Evolutionary conservation across 2,329 filamentous ascomycete genomes (phyloP).

Genomic region (Cercospora sp.): DNA sequence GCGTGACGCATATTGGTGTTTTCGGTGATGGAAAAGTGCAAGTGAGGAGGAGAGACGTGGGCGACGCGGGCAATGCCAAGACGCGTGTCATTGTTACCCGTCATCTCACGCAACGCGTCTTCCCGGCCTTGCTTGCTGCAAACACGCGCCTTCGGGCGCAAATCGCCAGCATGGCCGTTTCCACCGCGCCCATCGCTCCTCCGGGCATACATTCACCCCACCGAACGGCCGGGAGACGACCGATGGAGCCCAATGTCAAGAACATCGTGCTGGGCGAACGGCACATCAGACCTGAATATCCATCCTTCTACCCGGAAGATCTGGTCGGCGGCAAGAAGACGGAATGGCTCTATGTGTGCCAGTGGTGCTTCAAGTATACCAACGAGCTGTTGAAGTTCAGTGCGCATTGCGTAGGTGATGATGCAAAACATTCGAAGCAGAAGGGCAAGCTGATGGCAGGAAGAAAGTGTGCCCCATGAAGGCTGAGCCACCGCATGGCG

Average conservation of each 20-base stretch:
- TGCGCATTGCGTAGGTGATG: conserved; percentile 46
- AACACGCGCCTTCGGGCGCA: conserved; percentile 6
- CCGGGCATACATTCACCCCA: conserved; percentile 23
- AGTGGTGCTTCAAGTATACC: conserved; percentile 94
- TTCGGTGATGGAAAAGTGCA: background rate
- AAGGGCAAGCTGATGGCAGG: conserved; percentile 2
- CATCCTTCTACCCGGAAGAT: conserved; percentile 81
- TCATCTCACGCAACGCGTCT: conserved; percentile 7
- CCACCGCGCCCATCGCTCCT: conserved; percentile 4
- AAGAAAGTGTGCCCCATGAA: conserved; percentile 49
- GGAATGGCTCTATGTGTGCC: conserved; percentile 76
- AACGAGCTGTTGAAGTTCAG: conserved; percentile 51
- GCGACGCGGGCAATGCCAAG: background rate
- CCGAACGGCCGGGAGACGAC: conserved; percentile 26
- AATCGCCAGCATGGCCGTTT: conserved; percentile 9
- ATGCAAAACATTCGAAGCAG: background rate
- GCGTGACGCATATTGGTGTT: background rate
- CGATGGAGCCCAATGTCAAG: conserved; percentile 72
- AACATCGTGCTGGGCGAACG: conserved; percentile 83
- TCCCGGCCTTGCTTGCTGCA: conserved; percentile 7
- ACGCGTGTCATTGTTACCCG: background rate
- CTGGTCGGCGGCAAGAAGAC: conserved; percentile 45
- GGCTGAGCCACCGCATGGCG: conserved; percentile 59
- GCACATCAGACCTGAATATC: conserved; percentile 87
- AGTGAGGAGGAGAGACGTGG: background rate